phyloP scores from a whole-genome alignment of 306 rosid genomes.

The Vachellia collinsii region DNA sequence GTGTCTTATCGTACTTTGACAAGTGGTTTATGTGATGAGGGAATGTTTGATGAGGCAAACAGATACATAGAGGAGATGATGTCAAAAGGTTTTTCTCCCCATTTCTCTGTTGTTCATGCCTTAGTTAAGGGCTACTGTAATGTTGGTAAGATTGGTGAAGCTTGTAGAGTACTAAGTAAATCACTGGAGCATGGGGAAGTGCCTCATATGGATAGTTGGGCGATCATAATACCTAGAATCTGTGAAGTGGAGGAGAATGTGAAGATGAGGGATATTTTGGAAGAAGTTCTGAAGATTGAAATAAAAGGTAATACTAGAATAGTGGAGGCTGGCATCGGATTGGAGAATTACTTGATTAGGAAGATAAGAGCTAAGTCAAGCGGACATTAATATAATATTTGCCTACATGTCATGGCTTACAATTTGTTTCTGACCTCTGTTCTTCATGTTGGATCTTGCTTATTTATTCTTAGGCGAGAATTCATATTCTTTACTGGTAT shows the following conservation, averaged over 20 bases:
- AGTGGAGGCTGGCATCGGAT: slow-evolving; percentile 65
- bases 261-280: slow-evolving; percentile 43
- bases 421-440: neutral
- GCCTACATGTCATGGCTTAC: neutral
- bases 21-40: slow-evolving; percentile 64
- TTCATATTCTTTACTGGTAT: neutral
- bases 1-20: slow-evolving; percentile 77
- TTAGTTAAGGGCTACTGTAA: slow-evolving; percentile 66
- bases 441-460: slow-evolving; percentile 22
- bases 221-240: slow-evolving; percentile 52
- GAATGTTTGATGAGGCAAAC: slow-evolving; percentile 72
- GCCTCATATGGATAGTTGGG: slow-evolving; percentile 76
- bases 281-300: slow-evolving; percentile 57
- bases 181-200: slow-evolving; percentile 62
- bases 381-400: slow-evolving; percentile 11
- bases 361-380: slow-evolving; percentile 49
- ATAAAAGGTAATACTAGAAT: slow-evolving; percentile 57
- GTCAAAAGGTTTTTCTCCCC: slow-evolving; percentile 67
- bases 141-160: slow-evolving; percentile 79
- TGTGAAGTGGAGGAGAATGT: slow-evolving; percentile 61
- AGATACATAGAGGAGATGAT: slow-evolving; percentile 61
- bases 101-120: slow-evolving; percentile 67
- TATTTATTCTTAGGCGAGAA: slow-evolving; percentile 5
- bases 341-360: slow-evolving; percentile 68
- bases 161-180: slow-evolving; percentile 57